Evolutionary conservation across 352 stramenopile genomes (phyloP).

Genomic region (Phytophthora uliginosa): DNA sequence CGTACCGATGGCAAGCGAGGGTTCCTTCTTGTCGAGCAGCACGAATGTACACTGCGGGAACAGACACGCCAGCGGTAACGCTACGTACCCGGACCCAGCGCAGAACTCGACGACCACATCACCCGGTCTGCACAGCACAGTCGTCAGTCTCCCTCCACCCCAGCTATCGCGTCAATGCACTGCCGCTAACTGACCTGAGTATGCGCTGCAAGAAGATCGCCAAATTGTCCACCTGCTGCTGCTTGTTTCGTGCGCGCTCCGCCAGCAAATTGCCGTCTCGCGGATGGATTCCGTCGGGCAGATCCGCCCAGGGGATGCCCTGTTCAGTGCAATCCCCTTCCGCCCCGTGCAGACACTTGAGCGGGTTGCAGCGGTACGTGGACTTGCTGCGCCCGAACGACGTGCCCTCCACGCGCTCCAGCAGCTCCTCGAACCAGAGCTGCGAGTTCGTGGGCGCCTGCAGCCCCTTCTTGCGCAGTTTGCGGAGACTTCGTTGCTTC

Average conservation of each 20-base stretch:
- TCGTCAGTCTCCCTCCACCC: constrained; percentile 12
- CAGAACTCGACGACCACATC: constrained; percentile 89
- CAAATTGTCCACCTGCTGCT: constrained; percentile 84
- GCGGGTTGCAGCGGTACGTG: constrained; percentile 72
- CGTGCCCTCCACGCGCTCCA: constrained; percentile 60
- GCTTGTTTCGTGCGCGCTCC: constrained; percentile 72
- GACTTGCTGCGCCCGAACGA: constrained; percentile 41
- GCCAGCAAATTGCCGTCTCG: constrained; percentile 69
- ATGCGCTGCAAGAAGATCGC: constrained; percentile 75
- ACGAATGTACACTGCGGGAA: constrained; percentile 84
- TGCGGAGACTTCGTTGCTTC: constrained; percentile 53
- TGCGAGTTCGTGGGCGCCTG: constrained; percentile 56
- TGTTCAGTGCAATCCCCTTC: constrained; percentile 1
- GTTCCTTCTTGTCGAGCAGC: constrained; percentile 82
- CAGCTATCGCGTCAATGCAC: not conserved
- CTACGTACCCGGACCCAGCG: constrained; percentile 80
- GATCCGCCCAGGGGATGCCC: constrained; percentile 69
- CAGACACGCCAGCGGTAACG: constrained; percentile 76
- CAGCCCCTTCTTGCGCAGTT: constrained; percentile 61
- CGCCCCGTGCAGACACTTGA: constrained; percentile 50
- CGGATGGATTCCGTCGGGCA: constrained; percentile 78
- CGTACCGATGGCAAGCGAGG: constrained; percentile 80
- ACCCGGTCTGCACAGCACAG: constrained; percentile 48
- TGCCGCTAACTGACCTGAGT: constrained; percentile 47
- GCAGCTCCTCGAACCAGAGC: constrained; percentile 82